phyloP scores from a whole-genome alignment of 73 alveolate genomes.

The Stentor roeselii region DNA sequence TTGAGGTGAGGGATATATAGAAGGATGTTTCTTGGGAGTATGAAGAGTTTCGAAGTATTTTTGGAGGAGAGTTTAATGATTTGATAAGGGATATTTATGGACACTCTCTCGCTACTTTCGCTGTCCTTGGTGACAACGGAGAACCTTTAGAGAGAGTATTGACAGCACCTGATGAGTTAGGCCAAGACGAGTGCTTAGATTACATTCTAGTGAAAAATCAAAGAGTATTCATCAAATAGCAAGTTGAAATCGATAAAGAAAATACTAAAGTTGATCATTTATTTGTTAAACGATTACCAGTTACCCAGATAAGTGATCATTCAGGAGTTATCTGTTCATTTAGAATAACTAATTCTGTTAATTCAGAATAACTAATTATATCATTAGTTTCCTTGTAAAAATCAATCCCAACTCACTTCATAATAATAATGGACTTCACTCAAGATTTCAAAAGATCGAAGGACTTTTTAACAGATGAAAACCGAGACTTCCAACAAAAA shows the following conservation, averaged over 20 bases:
- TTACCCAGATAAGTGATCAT: constrained; percentile 67
- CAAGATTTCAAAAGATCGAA: no score
- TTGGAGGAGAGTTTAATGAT: constrained; percentile 38
- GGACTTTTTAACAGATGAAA: no score
- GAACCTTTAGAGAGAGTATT: constrained; percentile 27
- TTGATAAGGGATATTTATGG: constrained; percentile 39
- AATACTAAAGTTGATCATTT: constrained; percentile 41
- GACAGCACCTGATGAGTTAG: constrained; percentile 32
- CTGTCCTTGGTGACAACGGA: constrained; percentile 23
- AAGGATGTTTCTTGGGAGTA: constrained; percentile 36
- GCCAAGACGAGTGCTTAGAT: constrained; percentile 42
- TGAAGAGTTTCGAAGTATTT: constrained; percentile 23
- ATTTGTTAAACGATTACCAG: constrained; percentile 33
- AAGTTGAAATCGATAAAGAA: constrained; percentile 31
- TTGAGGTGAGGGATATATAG: constrained; percentile 34
- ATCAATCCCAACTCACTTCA: no score
- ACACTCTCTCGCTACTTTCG: constrained; percentile 38
- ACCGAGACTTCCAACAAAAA: no score
- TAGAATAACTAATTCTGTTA: background rate
- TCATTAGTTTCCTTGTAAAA: no score
- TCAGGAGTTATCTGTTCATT: constrained; percentile 46
- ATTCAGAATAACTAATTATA: no score
- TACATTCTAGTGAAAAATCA: constrained; percentile 40
- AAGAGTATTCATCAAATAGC: background rate
- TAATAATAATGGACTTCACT: no score